Evolutionary conservation across 495 filamentous ascomycete genomes (phyloP).

Genomic region (Penicillium pancosmium): DNA sequence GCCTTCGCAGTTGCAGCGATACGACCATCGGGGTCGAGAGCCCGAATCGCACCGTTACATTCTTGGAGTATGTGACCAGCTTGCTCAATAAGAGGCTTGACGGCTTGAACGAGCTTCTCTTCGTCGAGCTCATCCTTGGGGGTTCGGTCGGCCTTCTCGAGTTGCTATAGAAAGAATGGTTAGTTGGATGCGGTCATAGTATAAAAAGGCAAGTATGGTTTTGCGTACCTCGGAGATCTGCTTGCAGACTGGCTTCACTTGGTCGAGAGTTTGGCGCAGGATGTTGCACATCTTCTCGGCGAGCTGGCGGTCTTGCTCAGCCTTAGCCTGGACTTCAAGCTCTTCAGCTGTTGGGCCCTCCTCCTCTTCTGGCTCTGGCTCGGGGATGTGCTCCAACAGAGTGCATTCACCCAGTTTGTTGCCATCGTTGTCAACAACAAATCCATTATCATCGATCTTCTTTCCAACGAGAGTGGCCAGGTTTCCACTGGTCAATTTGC

Average conservation of each 20-base stretch:
- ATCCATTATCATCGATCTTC: conserved; percentile 83
- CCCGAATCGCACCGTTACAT: conserved; percentile 87
- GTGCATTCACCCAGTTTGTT: conserved; percentile 80
- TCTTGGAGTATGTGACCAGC: conserved; percentile 79
- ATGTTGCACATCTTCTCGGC: conserved; percentile 76
- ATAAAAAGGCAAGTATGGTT: background rate
- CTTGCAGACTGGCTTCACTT: conserved; percentile 81
- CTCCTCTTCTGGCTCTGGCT: conserved; percentile 45
- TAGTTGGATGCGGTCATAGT: background rate
- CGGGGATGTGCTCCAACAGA: conserved; percentile 73
- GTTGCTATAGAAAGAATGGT: conserved; percentile 53
- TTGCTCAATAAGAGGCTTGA: conserved; percentile 86
- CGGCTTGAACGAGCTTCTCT: conserved; percentile 80
- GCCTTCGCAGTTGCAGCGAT: conserved; percentile 86
- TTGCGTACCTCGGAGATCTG: conserved; percentile 75
- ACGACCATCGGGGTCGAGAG: conserved; percentile 84
- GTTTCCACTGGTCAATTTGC: conserved; percentile 75
- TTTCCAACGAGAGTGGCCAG: conserved; percentile 71
- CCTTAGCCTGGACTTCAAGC: conserved; percentile 56
- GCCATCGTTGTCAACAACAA: conserved; percentile 81
- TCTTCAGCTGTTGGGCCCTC: conserved; percentile 47
- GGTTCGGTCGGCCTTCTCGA: conserved; percentile 79
- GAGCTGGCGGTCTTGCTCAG: conserved; percentile 70
- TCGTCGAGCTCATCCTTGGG: conserved; percentile 93
- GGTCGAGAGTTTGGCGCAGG: conserved; percentile 78